Percentiles rank a stretch among this genome's conserved stretches.
Evolutionary conservation across 371 early-diverging fungal genomes (phyloP).

Genomic region (Haplosporangium sp.): DNA sequence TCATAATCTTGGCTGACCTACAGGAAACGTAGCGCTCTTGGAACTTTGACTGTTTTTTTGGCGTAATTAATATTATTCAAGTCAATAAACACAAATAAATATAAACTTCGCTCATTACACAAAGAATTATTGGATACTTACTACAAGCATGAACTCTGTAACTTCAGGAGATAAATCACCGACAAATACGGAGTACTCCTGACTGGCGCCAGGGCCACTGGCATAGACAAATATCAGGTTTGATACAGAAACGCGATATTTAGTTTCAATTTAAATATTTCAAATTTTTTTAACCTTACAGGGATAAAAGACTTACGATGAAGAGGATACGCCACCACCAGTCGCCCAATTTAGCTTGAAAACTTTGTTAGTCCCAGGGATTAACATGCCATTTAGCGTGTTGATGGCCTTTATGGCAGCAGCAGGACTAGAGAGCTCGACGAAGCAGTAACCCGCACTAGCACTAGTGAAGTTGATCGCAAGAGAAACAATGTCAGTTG

Average conservation of each 20-base stretch:
- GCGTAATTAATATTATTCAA: constrained; percentile 38
- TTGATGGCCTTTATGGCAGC: constrained; percentile 75
- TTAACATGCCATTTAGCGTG: constrained; percentile 80
- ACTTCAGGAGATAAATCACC: constrained; percentile 87
- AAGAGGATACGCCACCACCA: constrained; percentile 61
- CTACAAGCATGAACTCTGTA: constrained; percentile 78
- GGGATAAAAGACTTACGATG: not conserved
- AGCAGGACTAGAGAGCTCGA: constrained; percentile 71
- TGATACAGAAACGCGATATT: too few species aligned
- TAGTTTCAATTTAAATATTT: not conserved
- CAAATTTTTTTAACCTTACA: not conserved
- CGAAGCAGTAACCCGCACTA: constrained; percentile 83
- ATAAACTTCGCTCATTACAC: constrained; percentile 1
- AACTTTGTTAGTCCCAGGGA: constrained; percentile 81
- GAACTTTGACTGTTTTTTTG: constrained; percentile 42
- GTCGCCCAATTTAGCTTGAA: constrained; percentile 95
- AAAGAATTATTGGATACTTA: constrained; percentile 48
- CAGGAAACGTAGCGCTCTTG: constrained; percentile 75
- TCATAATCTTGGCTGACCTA: constrained; percentile 86
- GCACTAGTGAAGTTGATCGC: constrained; percentile 36
- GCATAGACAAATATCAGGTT: not conserved
- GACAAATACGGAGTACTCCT: constrained; percentile 89
- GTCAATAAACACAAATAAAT: not conserved
- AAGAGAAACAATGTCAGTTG: too few species aligned
- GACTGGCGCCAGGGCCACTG: constrained; percentile 66